Evolutionary conservation across 2,329 filamentous ascomycete genomes (phyloP), one percentile per base, ranked within the genome.

Genomic region (Beauveria scarabaeidicola): DNA sequence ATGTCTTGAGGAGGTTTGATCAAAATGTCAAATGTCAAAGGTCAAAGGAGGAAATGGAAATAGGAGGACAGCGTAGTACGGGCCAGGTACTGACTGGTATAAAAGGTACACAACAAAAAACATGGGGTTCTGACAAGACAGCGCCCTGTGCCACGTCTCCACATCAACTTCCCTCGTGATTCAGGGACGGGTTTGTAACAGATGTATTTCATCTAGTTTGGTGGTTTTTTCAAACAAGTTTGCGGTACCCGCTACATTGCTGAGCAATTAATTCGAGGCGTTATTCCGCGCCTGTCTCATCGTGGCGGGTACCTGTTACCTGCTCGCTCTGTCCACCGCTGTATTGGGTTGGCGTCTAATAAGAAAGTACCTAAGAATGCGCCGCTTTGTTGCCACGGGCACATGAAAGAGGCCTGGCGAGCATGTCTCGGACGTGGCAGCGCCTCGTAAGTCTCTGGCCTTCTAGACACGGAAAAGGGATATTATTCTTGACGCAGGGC

Each of bases 91-190:
- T 13, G 32, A 36, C 32, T 36, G 32, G n/a, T n/a, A 36, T 15
- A 36, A 36, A 43, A 53, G 58, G 41, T 50, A 51, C 51, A 51
- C 46, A 52, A 56, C 52, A 57, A 52, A 60, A 51, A 60, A 51
- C 52, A 60, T 60, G 59, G 59, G 59, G 52, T 56, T 60, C 46
- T 9, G 59, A 57, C 52, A 52, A 36, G 57, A 38, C 40, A 59
- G 50, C 43, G 57, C 57, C 41, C 41, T 47, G 57, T 52, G 19
- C 41, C 17, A 41, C 32, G 59, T 52, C 36, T 46, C 52, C 59
- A 61, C 59, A 61, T 48, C 59, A 52, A 52, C 59, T 51, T 38
- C 21, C 40, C 52, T 38, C 36, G 46, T 56, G 59, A 51, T 61
- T 58, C 56, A 58, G 56, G 56, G 56, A 58, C 55, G 25, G 36